These are phyloP conservation scores for Scheffersomyces illinoinensis DNA, from an alignment of 1,139 yeast species.

Conservation along the genomic window DNA sequence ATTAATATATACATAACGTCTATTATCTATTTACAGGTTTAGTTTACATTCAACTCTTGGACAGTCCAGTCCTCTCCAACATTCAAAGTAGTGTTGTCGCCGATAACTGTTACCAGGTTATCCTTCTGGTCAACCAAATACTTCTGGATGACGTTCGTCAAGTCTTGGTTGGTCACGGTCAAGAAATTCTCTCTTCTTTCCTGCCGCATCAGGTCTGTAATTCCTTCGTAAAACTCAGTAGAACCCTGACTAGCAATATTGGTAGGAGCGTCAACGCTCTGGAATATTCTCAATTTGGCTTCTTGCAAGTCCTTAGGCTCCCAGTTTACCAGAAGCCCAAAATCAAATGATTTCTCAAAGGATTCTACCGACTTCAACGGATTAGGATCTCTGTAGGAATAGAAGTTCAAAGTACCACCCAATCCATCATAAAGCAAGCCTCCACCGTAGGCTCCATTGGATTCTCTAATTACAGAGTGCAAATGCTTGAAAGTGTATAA, in stretches of 20 bases:
- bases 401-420: conserved; percentile 74
- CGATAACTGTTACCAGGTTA: conserved; percentile 51
- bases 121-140: conserved; percentile 43
- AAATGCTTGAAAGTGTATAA: conserved; percentile 78
- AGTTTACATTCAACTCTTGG: conserved; percentile 13
- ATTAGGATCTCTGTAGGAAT: conserved; percentile 93
- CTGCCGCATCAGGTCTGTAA: conserved; percentile 81
- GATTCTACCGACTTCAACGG: conserved; percentile 68
- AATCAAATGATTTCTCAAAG: conserved; percentile 57
- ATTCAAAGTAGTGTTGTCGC: conserved; percentile 41
- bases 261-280: conserved; percentile 86
- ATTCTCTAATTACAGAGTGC: conserved; percentile 88
- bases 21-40: conserved; percentile 1
- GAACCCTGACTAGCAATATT: conserved; percentile 81
- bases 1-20: background rate
- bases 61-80: conserved; percentile 34
- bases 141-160: conserved; percentile 61
- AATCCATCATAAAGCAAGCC: conserved; percentile 84
- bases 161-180: conserved; percentile 62
- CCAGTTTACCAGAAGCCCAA: conserved; percentile 55
- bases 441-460: conserved; percentile 98
- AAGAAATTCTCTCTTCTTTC: conserved; percentile 72
- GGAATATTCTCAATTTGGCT: conserved; percentile 89
- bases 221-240: conserved; percentile 62
- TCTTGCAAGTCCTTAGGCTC: conserved; percentile 72